A percentile compares a stretch with the other conserved stretches of the same genome.
Conservation (phyloP, 2,329 filamentous ascomycete species). For the Immersiporthe knoxdaviesiana region DNA sequence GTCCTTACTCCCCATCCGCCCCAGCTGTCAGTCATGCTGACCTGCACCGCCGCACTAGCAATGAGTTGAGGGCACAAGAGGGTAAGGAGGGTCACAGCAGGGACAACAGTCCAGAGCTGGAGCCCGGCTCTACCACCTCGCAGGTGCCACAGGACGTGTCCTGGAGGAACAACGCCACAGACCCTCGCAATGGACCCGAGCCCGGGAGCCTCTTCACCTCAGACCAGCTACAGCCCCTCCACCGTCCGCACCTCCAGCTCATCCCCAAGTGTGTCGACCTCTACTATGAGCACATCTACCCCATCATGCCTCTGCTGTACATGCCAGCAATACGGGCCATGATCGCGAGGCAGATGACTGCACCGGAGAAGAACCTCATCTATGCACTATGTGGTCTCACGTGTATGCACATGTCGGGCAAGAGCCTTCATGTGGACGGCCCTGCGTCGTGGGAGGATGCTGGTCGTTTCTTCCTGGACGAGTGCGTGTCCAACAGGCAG, state of each 20-base stretch:
- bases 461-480: constrained; percentile 60
- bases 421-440: constrained; percentile 43
- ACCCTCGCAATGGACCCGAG: constrained; percentile 39
- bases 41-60: constrained; percentile 34
- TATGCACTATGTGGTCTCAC: constrained; percentile 63
- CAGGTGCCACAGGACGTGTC: constrained; percentile 37
- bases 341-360: constrained; percentile 45
- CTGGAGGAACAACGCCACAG: constrained; percentile 38
- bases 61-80: constrained; percentile 59
- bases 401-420: constrained; percentile 53
- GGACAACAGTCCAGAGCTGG: constrained; percentile 42
- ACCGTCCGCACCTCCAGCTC: constrained; percentile 48
- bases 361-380: constrained; percentile 48
- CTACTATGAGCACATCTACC: constrained; percentile 65
- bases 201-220: constrained; percentile 44
- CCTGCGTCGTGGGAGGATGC: constrained; percentile 51
- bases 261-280: constrained; percentile 62
- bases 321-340: constrained; percentile 58
- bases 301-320: constrained; percentile 65
- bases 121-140: constrained; percentile 33
- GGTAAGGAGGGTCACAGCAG: constrained; percentile 46
- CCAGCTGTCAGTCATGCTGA: constrained; percentile 7
- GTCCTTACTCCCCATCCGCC: not conserved
- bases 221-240: constrained; percentile 47
- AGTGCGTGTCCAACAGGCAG: constrained; percentile 59